phyloP scores from a whole-genome alignment of 2,329 filamentous ascomycete species.

The Phaeosphaeriaceae sp. region DNA sequence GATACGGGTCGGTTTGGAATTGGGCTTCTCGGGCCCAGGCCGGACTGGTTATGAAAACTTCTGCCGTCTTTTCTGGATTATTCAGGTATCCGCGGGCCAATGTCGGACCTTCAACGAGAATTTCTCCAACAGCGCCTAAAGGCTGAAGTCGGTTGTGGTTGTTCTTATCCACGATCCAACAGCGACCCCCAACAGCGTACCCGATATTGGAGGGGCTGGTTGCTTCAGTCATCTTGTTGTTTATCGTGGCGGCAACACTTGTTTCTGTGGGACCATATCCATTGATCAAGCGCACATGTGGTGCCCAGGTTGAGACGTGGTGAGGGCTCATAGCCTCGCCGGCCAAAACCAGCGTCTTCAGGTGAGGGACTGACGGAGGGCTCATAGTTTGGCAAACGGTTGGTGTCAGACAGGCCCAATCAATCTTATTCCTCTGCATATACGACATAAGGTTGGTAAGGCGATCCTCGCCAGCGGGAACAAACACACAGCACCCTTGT shows the following conservation, averaged over 20 bases:
- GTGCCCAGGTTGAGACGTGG: background rate
- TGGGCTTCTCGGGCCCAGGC: background rate
- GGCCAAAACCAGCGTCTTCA: constrained; percentile 4
- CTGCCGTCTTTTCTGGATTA: constrained; percentile 17
- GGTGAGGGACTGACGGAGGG: background rate
- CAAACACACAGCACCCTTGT: constrained; percentile 56
- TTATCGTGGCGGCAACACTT: background rate
- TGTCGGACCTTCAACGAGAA: constrained; percentile 7
- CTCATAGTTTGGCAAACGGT: background rate
- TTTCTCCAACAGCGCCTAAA: constrained; percentile 11
- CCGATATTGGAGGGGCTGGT: background rate
- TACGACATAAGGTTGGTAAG: constrained; percentile 57
- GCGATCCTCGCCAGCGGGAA: constrained; percentile 59
- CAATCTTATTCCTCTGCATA: constrained; percentile 15
- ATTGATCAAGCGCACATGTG: background rate
- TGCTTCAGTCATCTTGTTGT: background rate
- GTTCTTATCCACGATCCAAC: background rate
- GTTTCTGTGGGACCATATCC: background rate
- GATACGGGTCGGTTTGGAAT: background rate
- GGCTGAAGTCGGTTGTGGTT: background rate
- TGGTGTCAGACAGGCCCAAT: constrained; percentile 58
- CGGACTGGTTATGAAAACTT: background rate
- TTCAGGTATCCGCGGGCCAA: constrained; percentile 9
- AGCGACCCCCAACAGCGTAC: background rate
- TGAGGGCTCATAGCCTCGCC: constrained; percentile 2